phyloP scores from a whole-genome alignment of 2,329 filamentous ascomycete genomes.

The Mycogone perniciosa region DNA sequence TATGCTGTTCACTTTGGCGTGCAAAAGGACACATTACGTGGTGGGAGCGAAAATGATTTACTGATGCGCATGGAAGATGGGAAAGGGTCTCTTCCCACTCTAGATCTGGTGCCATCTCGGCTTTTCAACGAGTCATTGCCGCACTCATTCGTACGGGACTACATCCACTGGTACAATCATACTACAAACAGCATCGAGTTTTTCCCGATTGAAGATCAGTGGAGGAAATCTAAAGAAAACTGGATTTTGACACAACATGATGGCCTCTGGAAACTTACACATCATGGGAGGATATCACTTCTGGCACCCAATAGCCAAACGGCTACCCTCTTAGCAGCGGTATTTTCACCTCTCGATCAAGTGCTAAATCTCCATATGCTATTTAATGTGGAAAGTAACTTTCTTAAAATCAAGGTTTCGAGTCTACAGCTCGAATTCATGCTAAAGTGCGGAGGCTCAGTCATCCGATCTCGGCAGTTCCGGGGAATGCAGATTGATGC shows the following conservation, averaged over 20 bases:
- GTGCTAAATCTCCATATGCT: neutral
- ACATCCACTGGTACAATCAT: constrained; percentile 41
- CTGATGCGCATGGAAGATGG: constrained; percentile 24
- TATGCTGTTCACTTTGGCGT: constrained; percentile 31
- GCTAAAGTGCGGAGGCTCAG: constrained; percentile 20
- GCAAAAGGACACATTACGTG: neutral
- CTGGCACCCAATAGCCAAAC: constrained; percentile 13
- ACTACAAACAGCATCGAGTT: constrained; percentile 26
- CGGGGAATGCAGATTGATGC: constrained; percentile 41
- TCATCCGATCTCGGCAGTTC: constrained; percentile 40
- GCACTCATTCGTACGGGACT: constrained; percentile 30
- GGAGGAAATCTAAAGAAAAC: constrained; percentile 16
- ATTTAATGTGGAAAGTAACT: neutral
- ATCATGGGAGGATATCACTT: constrained; percentile 23
- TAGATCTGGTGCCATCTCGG: constrained; percentile 28
- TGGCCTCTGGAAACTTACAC: neutral
- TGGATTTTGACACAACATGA: constrained; percentile 17
- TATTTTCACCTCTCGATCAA: constrained; percentile 25
- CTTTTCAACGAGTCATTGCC: constrained; percentile 28
- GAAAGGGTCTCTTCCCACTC: neutral
- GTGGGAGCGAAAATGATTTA: constrained; percentile 21
- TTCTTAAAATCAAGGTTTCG: constrained; percentile 37
- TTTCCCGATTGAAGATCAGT: constrained; percentile 19
- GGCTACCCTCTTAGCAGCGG: constrained; percentile 24
- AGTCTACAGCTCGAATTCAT: constrained; percentile 41